Conservation (phyloP, 1,284 basidiomycete genomes). For the Pascua guehoae region DNA sequence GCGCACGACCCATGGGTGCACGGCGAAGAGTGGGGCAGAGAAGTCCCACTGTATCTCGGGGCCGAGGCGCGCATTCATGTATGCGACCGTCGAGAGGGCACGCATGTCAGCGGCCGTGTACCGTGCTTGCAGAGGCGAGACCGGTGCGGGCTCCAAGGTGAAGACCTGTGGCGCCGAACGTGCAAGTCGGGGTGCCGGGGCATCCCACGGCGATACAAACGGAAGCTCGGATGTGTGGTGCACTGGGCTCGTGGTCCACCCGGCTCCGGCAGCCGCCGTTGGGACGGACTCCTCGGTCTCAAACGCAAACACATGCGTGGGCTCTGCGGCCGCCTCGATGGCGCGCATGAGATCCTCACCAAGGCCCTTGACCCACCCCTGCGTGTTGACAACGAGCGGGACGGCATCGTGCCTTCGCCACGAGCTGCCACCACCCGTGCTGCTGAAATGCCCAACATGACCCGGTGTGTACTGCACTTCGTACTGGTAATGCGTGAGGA, state of each 20-base stretch:
- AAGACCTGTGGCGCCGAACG: slow-evolving; percentile 3
- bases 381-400: slow-evolving; percentile 89
- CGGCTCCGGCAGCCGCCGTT: slow-evolving; percentile 1
- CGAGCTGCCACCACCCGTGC: slow-evolving; percentile 17
- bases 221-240: slow-evolving; percentile 18
- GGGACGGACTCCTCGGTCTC: slow-evolving; percentile 18
- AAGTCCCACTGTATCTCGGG: slow-evolving; percentile 61
- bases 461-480: slow-evolving; percentile 60
- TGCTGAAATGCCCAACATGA: not conserved
- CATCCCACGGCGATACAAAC: not conserved
- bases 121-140: slow-evolving; percentile 49
- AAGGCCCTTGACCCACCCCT: slow-evolving; percentile 94
- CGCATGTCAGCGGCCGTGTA: slow-evolving; percentile 73
- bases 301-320: slow-evolving; percentile 65
- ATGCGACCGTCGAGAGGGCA: slow-evolving; percentile 68
- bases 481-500: slow-evolving; percentile 67
- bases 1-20: slow-evolving; percentile 65
- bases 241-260: slow-evolving; percentile 34
- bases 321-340: slow-evolving; percentile 65
- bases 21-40: slow-evolving; percentile 62
- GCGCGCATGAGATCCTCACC: slow-evolving; percentile 73
- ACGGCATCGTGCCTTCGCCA: slow-evolving; percentile 56
- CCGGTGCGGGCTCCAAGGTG: slow-evolving; percentile 36
- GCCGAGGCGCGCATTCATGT: slow-evolving; percentile 62
- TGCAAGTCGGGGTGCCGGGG: not conserved